Percentiles rank a stretch among this genome's conserved stretches.
phyloP scores from a whole-genome alignment of 108 stramenopile genomes.

The Mediolabrus comicus region DNA sequence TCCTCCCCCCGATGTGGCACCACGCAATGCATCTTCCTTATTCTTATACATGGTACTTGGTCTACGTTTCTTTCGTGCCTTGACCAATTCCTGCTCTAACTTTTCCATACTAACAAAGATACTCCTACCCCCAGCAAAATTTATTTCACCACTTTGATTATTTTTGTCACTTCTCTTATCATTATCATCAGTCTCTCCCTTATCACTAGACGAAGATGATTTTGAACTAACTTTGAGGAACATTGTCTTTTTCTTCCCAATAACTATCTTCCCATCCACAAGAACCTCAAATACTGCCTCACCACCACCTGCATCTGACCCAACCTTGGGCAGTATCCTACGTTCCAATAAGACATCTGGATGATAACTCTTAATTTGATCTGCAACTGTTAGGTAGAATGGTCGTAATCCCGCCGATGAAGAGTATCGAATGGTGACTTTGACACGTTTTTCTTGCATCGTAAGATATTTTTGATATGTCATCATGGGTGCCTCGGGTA shows the following conservation, averaged over 20 bases:
- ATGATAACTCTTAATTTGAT: conserved; percentile 59
- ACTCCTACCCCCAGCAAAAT: conserved; percentile 41
- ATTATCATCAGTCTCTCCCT: conserved; percentile 13
- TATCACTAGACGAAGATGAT: conserved; percentile 19
- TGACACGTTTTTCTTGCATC: conserved; percentile 77
- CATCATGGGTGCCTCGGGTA: conserved; percentile 47
- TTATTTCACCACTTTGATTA: conserved; percentile 7
- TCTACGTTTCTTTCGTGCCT: conserved; percentile 68
- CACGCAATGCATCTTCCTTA: conserved; percentile 38
- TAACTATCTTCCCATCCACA: conserved; percentile 71
- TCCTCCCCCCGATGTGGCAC: conserved; percentile 4
- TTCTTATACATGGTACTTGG: conserved; percentile 62
- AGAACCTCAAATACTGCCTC: conserved; percentile 66
- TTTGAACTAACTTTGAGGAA: conserved; percentile 32
- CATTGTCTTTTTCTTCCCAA: conserved; percentile 56
- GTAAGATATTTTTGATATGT: conserved; percentile 65
- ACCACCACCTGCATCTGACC: conserved; percentile 18
- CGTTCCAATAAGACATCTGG: conserved; percentile 76
- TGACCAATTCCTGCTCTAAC: conserved; percentile 68
- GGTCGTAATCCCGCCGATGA: conserved; percentile 61
- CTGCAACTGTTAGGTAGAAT: conserved; percentile 79
- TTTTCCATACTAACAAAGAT: conserved; percentile 83
- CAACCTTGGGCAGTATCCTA: conserved; percentile 46
- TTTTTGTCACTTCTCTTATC: conserved; percentile 1
- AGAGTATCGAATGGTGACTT: conserved; percentile 73